Base-by-base conservation (phyloP, 192 early-diverging fungal genomes). In the Backusella circina region DNA sequence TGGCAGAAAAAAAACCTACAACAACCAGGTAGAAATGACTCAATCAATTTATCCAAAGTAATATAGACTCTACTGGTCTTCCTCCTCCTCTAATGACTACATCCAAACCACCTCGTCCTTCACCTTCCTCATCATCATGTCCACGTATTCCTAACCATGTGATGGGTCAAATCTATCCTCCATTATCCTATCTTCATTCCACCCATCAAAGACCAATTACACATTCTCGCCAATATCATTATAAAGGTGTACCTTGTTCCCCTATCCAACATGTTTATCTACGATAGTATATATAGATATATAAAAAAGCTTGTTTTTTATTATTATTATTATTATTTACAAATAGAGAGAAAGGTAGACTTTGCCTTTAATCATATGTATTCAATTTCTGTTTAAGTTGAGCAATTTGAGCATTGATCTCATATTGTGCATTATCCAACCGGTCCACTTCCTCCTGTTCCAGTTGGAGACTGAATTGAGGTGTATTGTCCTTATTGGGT, bases 381-480 rank as follows among this genome's bases (percentile, higher is more conserved):
- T 41, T 37, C 66, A 81, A 64, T 3, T 72, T 70, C 31, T 76
- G 75, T 33, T 77, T 77, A 0, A 81, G 47, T 13, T 31, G 26
- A 21, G 66, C 35, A 28, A 79, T 79, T 67, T 83, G 78, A n/a
- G 54, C 32, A 67, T 83, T 76, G 18, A 83, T 78, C 44, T 79
- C 82, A 5, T 73, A 44, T 71, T 77, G 78, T 23, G 82, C 75
- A 26, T 54, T 70, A 44, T 79, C 75, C 18, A 83, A 37, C 8
- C 77, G 47, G 1, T 83, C 82, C 6, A 80, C 38, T 67, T 83
- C 82, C 36, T 83, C 82, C 30, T 79, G 75, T 44, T 83, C 82
- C 33, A 79, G 35, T 65, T 79, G 78, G 6, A 38, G 38, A 44
- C 75, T 80, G 41, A 80, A 83, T 50, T 72, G 71, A 54, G 77